A percentile compares a stretch with the other conserved stretches of the same genome.
Evolutionary conservation across 2,329 filamentous ascomycete species (phyloP).

Genomic region (Mycocentrospora acerina): DNA sequence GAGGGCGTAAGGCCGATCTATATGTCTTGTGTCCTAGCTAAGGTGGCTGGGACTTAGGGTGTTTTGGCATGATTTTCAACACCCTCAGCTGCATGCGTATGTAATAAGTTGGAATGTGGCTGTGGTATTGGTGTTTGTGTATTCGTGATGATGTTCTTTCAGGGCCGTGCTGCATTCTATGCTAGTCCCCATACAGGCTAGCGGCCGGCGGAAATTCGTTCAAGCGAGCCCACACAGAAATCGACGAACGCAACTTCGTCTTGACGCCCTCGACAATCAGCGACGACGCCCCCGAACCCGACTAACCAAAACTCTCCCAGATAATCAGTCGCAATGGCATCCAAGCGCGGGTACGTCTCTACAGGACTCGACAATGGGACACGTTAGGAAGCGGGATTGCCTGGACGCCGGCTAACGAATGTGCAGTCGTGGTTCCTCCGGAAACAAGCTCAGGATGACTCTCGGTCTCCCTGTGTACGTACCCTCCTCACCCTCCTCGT

Average conservation of each 20-base stretch:
- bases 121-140: too few species aligned
- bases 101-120: too few species aligned
- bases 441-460: slow-evolving; percentile 99
- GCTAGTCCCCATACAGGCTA: slow-evolving; percentile 3
- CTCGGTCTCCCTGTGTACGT: slow-evolving; percentile 99
- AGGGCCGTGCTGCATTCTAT: too few species aligned
- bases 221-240: slow-evolving; percentile 13
- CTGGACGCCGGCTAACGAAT: slow-evolving; percentile 25
- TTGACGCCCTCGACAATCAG: slow-evolving; percentile 18
- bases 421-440: slow-evolving; percentile 74
- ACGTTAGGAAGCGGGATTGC: neutral
- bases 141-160: too few species aligned
- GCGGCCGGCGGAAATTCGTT: slow-evolving; percentile 13
- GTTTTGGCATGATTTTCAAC: too few species aligned
- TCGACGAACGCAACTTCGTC: slow-evolving; percentile 13
- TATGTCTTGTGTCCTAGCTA: too few species aligned
- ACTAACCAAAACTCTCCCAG: slow-evolving; percentile 15
- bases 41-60: too few species aligned
- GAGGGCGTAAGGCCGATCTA: too few species aligned
- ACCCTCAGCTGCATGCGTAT: too few species aligned
- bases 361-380: neutral
- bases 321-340: slow-evolving; percentile 43
- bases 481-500: too few species aligned
- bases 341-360: slow-evolving; percentile 43
- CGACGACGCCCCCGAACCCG: slow-evolving; percentile 32